Conservation (phyloP, 2,329 filamentous ascomycete species). For the Polytolypa hystricis region DNA sequence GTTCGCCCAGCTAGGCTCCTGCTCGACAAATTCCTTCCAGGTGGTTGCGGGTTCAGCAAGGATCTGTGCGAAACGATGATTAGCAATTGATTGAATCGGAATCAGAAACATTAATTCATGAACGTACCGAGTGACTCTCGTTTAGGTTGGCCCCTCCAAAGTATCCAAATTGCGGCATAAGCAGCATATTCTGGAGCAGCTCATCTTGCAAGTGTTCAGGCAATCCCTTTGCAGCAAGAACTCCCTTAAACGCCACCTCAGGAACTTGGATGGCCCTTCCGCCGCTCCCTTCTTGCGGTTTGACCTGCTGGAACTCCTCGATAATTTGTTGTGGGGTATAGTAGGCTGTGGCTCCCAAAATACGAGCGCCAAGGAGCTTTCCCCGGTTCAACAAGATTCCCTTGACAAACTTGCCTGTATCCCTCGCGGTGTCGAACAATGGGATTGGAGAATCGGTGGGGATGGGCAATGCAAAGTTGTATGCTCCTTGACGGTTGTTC, state of each 20-base stretch:
- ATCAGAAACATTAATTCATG: slow-evolving; percentile 17
- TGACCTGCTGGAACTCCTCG: slow-evolving; percentile 27
- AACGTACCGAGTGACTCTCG: slow-evolving; percentile 17
- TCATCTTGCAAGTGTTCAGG: slow-evolving; percentile 30
- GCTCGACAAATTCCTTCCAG: slow-evolving; percentile 19
- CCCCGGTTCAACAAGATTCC: slow-evolving; percentile 30
- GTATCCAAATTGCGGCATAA: slow-evolving; percentile 44
- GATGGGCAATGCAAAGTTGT: slow-evolving; percentile 18
- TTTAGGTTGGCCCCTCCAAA: slow-evolving; percentile 33
- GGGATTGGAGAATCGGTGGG: slow-evolving; percentile 28
- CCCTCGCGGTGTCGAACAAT: slow-evolving; percentile 32
- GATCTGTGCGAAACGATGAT: too few relatives aligned
- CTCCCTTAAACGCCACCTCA: slow-evolving; percentile 17
- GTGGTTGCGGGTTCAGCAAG: too few relatives aligned
- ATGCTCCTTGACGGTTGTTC: slow-evolving; percentile 19
- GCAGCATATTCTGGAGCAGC: slow-evolving; percentile 42
- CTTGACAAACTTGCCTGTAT: slow-evolving; percentile 35
- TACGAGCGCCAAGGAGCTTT: slow-evolving; percentile 32
- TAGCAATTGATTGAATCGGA: too few relatives aligned
- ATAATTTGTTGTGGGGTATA: slow-evolving; percentile 32
- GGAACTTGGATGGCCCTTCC: slow-evolving; percentile 15
- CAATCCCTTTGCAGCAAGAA: too few relatives aligned
- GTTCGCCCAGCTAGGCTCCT: neutral
- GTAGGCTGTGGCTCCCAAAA: slow-evolving; percentile 35
- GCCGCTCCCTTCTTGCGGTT: slow-evolving; percentile 33